phyloP scores from a whole-genome alignment of 208 protist genomes.

The Naegleria lovaniensis region DNA sequence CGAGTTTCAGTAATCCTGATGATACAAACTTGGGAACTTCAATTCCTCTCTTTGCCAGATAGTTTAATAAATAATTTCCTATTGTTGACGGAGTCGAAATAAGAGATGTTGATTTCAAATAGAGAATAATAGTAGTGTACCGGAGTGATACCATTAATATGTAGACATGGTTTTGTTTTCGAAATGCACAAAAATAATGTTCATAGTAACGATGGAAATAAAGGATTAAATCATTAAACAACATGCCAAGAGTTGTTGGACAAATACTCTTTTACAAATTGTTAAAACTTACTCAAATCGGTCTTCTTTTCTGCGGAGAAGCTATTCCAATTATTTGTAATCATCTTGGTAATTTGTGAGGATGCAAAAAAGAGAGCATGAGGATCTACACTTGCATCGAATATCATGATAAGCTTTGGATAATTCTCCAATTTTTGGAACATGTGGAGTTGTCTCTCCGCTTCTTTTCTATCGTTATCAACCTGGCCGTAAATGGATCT shows the following conservation, averaged over 20 bases:
- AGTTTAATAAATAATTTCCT: conserved; percentile 21
- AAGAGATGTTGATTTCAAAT: neutral
- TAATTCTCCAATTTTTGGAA: conserved; percentile 25
- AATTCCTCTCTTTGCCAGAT: neutral
- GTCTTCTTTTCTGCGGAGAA: conserved; percentile 16
- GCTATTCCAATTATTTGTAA: conserved; percentile 39
- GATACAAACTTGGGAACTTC: neutral
- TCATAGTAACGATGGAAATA: too few species aligned
- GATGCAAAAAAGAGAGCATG: conserved; percentile 27
- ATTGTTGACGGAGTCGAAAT: neutral
- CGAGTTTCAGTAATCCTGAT: neutral
- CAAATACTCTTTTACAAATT: too few species aligned
- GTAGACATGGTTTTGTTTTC: too few species aligned
- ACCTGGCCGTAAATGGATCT: neutral
- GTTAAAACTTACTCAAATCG: conserved; percentile 30
- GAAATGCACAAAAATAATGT: too few species aligned
- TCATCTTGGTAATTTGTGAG: conserved; percentile 24
- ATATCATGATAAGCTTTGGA: neutral
- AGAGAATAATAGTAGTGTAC: too few species aligned
- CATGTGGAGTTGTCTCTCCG: conserved; percentile 6
- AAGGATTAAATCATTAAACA: too few species aligned
- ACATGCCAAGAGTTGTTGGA: too few species aligned
- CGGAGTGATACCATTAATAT: too few species aligned
- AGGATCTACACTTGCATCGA: conserved; percentile 31
- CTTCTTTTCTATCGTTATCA: neutral